phyloP scores from a whole-genome alignment of 1,139 yeast species.

The Taiozyma sp. region DNA sequence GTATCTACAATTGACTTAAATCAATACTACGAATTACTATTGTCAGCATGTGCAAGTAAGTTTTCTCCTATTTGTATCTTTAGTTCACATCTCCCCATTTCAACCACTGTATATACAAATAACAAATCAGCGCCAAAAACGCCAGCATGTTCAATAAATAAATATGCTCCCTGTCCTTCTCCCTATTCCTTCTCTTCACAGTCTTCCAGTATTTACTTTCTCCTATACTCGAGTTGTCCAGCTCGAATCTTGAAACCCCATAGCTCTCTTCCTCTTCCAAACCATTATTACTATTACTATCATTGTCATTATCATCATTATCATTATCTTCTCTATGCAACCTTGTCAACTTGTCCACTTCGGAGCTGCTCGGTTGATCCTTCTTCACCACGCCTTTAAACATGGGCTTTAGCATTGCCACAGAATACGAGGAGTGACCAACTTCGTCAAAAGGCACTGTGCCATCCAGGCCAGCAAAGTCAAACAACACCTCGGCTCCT shows the following conservation, averaged over 20 bases:
- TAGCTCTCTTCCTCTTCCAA: background rate
- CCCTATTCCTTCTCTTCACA: background rate
- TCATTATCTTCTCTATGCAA: background rate
- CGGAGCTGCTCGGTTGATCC: background rate
- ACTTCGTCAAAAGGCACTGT: constrained; percentile 49
- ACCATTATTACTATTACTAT: background rate
- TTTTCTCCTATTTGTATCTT: no score
- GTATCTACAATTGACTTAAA: no score
- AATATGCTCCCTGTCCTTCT: constrained; percentile 1
- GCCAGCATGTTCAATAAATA: background rate
- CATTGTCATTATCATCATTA: background rate
- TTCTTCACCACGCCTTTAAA: constrained; percentile 58
- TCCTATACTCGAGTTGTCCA: constrained; percentile 7
- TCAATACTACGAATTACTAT: no score
- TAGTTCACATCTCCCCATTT: constrained; percentile 2
- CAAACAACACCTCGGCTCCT: constrained; percentile 62
- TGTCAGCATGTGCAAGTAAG: no score
- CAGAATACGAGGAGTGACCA: constrained; percentile 32
- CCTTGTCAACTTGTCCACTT: background rate
- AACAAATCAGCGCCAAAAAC: background rate
- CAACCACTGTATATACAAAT: constrained; percentile 4
- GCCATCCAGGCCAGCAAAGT: constrained; percentile 67
- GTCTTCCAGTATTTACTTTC: constrained; percentile 9
- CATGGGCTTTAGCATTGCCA: constrained; percentile 55
- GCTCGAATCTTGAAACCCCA: background rate